These are phyloP conservation scores for Hymenoscyphus occultus DNA, from an alignment of 2,329 filamentous ascomycete genomes.

Conservation along the genomic window DNA sequence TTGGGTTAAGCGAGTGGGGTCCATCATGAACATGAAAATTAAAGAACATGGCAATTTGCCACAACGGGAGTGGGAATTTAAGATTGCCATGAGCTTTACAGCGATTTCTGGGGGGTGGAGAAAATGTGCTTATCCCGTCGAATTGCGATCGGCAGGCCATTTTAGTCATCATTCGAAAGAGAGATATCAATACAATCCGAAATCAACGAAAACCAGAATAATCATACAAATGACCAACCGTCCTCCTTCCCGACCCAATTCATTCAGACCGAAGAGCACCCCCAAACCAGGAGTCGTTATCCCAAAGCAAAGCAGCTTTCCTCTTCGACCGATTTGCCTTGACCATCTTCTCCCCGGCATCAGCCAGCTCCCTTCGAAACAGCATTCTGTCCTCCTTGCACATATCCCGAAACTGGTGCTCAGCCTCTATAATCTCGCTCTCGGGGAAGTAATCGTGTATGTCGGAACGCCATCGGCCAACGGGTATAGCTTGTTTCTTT, in stretches of 20 bases:
- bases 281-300: not conserved
- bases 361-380: slow-evolving; percentile 18
- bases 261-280: not conserved
- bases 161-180: not conserved
- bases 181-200: not conserved
- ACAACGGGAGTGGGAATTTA: too few relatives aligned
- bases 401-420: slow-evolving; percentile 7
- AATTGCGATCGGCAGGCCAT: too few relatives aligned
- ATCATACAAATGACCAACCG: too few relatives aligned
- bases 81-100: too few relatives aligned
- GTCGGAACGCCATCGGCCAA: slow-evolving; percentile 19
- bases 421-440: slow-evolving; percentile 1
- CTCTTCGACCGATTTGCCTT: slow-evolving; percentile 8
- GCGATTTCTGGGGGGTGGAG: too few relatives aligned
- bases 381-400: slow-evolving; percentile 13
- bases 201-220: not conserved
- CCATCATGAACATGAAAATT: not conserved
- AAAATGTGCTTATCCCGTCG: too few relatives aligned
- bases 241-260: too few relatives aligned
- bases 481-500: not conserved
- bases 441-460: slow-evolving; percentile 23
- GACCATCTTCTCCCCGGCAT: slow-evolving; percentile 16
- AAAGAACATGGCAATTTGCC: too few relatives aligned
- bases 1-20: not conserved
- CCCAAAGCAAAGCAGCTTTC: not conserved